A percentile compares a stretch with the other conserved stretches of the same genome.
These are phyloP conservation scores for Hyphodiscus sp. DNA, from an alignment of 2,329 filamentous ascomycete species.

Conservation along the genomic window DNA sequence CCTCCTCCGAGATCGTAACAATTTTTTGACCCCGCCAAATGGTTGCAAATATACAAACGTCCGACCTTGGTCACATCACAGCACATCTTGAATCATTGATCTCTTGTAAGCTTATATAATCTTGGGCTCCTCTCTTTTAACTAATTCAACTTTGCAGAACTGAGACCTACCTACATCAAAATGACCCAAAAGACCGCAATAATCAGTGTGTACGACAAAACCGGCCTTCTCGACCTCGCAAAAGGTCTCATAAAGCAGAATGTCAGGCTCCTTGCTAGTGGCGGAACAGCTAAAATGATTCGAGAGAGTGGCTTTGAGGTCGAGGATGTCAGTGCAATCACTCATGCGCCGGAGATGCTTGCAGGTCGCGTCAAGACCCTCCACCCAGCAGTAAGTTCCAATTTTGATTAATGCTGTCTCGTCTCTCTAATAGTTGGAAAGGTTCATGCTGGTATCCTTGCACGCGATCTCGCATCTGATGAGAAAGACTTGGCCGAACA, in stretches of 20 bases:
- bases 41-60: neutral
- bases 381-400: conserved; percentile 62
- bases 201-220: conserved; percentile 98
- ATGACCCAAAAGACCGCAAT: conserved; percentile 55
- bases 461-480: conserved; percentile 88
- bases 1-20: neutral
- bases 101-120: neutral
- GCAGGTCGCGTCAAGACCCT: conserved; percentile 90
- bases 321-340: conserved; percentile 98
- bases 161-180: conserved; percentile 4
- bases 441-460: conserved; percentile 70
- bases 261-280: conserved; percentile 89
- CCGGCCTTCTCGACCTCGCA: conserved; percentile 83
- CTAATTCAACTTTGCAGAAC: neutral
- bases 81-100: neutral
- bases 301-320: conserved; percentile 93
- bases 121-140: neutral
- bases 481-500: conserved; percentile 94
- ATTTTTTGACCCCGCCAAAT: neutral
- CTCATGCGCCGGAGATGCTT: conserved; percentile 94
- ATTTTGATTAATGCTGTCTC: neutral
- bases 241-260: conserved; percentile 85
- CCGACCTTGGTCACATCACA: neutral
- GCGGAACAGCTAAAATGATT: conserved; percentile 93
- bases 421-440: neutral